Evolutionary conservation across 2,329 filamentous ascomycete genomes (phyloP).

Genomic region (Penicillium freii): DNA sequence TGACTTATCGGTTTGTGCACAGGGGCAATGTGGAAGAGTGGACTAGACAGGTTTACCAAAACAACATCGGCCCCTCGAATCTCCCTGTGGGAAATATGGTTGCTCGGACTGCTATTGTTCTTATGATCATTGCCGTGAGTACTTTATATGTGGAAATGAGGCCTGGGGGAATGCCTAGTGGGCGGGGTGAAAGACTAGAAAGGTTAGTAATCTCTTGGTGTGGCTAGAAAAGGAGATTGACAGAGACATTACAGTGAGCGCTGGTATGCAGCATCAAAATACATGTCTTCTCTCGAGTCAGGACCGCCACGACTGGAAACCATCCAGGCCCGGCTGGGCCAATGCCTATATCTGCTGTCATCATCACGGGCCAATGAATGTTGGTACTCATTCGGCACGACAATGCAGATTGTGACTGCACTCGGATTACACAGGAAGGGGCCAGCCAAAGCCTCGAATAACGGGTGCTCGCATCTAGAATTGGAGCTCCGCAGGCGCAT

Average conservation of each 20-base stretch:
- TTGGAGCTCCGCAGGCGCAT: constrained; percentile 56
- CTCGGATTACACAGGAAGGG: constrained; percentile 41
- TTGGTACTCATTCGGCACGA: constrained; percentile 60
- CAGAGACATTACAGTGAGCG: constrained; percentile 28
- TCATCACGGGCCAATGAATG: constrained; percentile 61
- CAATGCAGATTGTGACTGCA: constrained; percentile 53
- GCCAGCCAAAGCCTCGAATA: constrained; percentile 29
- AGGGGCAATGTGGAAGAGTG: constrained; percentile 53
- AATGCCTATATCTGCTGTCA: constrained; percentile 58
- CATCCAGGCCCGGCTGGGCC: constrained; percentile 57
- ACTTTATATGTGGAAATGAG: constrained; percentile 48
- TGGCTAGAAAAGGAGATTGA: neutral
- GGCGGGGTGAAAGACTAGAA: constrained; percentile 32
- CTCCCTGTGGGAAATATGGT: constrained; percentile 44
- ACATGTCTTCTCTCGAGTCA: constrained; percentile 46
- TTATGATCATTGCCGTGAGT: constrained; percentile 51
- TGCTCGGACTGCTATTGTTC: constrained; percentile 49
- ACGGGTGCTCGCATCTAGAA: constrained; percentile 34
- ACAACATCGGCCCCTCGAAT: constrained; percentile 37
- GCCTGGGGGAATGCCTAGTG: constrained; percentile 25
- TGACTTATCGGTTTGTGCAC: constrained; percentile 60
- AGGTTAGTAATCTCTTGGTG: neutral
- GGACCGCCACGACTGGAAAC: constrained; percentile 56
- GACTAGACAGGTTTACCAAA: constrained; percentile 43
- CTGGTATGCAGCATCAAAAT: constrained; percentile 41